Percentiles rank a stretch among this genome's conserved stretches.
Conservation (phyloP, 2,329 filamentous ascomycete species). For the Phaeosphaeria sp. region DNA sequence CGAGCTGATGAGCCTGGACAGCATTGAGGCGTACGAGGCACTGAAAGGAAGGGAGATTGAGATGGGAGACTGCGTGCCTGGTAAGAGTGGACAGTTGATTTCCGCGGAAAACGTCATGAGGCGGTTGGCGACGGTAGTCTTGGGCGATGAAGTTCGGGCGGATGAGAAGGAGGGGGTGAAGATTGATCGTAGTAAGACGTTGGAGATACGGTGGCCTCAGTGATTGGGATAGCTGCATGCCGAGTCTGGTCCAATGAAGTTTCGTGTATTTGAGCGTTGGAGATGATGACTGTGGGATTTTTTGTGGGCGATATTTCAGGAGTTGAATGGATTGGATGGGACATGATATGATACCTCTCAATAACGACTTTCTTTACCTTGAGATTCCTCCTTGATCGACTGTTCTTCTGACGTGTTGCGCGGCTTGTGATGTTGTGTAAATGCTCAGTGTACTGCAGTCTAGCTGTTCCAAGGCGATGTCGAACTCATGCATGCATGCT, state of each 20-base stretch:
- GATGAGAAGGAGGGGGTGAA: slow-evolving; percentile 42
- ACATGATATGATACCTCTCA: slow-evolving; percentile 6
- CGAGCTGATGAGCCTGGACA: slow-evolving; percentile 37
- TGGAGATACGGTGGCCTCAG: slow-evolving; percentile 24
- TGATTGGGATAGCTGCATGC: too few relatives aligned
- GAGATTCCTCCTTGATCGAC: neutral
- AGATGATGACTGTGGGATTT: neutral
- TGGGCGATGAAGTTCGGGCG: slow-evolving; percentile 40
- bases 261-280: neutral
- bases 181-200: slow-evolving; percentile 23
- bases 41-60: slow-evolving; percentile 32
- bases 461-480: too few relatives aligned
- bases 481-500: too few relatives aligned
- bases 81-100: slow-evolving; percentile 29
- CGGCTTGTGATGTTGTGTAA: neutral
- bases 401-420: neutral
- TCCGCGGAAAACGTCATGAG: slow-evolving; percentile 34
- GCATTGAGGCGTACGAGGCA: slow-evolving; percentile 34
- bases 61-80: slow-evolving; percentile 36
- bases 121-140: slow-evolving; percentile 41
- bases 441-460: too few relatives aligned
- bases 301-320: neutral
- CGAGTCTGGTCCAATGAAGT: too few relatives aligned
- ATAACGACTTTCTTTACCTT: slow-evolving; percentile 1
- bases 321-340: neutral